Percentiles rank a stretch among this genome's conserved stretches.
phyloP scores from a whole-genome alignment of 2,329 filamentous ascomycete species.

The Botryotinia calthae region DNA sequence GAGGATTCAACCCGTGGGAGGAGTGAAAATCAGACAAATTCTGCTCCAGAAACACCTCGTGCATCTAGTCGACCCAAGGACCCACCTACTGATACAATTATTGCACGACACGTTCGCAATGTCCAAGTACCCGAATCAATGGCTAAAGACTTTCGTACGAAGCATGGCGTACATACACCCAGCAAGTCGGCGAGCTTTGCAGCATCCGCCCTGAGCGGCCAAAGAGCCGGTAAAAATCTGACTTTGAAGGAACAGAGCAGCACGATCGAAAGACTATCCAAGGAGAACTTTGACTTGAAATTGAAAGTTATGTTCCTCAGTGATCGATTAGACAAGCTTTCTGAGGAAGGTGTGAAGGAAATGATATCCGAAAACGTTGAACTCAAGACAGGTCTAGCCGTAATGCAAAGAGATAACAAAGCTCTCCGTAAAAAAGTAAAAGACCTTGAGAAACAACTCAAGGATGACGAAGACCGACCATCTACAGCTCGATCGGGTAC shows the following conservation, averaged over 20 bases:
- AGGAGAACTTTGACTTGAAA: constrained; percentile 97
- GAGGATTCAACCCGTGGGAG: constrained; percentile 50
- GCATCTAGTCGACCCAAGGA: constrained; percentile 52
- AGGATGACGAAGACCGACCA: constrained; percentile 61
- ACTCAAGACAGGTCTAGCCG: constrained; percentile 83
- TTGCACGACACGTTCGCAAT: constrained; percentile 83
- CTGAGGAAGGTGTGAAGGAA: constrained; percentile 94
- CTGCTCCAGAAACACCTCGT: constrained; percentile 68
- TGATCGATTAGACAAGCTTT: constrained; percentile 86
- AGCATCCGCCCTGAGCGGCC: constrained; percentile 47
- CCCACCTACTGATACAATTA: constrained; percentile 80
- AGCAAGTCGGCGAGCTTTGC: constrained; percentile 49
- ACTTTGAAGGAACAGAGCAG: constrained; percentile 97
- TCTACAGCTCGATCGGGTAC: constrained; percentile 58
- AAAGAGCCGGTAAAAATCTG: constrained; percentile 64
- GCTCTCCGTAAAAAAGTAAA: constrained; percentile 75
- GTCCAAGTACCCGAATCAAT: constrained; percentile 89
- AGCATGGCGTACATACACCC: constrained; percentile 63
- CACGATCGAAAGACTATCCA: constrained; percentile 92
- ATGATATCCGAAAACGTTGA: constrained; percentile 98
- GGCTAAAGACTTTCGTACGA: constrained; percentile 79
- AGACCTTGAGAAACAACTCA: constrained; percentile 79
- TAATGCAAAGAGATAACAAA: constrained; percentile 89
- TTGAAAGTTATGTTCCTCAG: constrained; percentile 97
- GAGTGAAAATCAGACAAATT: constrained; percentile 43